Evolutionary conservation across 305 asterid genomes (phyloP).

Genomic region (Nicotiana rustica): DNA sequence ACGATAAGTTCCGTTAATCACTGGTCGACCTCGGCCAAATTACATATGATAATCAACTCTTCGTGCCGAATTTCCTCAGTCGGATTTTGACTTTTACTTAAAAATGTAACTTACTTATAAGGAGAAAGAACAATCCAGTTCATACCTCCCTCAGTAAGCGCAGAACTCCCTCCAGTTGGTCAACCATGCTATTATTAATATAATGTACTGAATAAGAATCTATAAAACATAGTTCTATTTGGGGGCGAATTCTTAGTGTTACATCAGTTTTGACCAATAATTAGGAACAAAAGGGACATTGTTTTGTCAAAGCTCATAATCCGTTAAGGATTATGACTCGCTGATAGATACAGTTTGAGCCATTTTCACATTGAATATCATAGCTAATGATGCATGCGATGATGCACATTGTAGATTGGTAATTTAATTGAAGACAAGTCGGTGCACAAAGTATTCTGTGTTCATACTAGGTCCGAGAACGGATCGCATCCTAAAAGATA

Average conservation of each 20-base stretch:
- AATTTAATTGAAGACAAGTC: not conserved
- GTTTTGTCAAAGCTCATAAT: not conserved
- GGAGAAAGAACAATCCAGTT: not conserved
- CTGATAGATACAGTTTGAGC: not conserved
- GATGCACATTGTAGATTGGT: constrained; percentile 4
- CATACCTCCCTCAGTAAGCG: not conserved
- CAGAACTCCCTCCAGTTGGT: not conserved
- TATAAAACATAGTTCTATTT: constrained; percentile 18
- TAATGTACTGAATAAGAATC: not conserved
- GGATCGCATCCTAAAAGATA: fast-evolving
- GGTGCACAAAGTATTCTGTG: no score
- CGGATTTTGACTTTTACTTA: no score
- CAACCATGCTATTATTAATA: not conserved
- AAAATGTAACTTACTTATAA: no score
- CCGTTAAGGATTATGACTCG: not conserved
- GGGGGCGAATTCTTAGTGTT: constrained; percentile 3
- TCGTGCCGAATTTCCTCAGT: no score
- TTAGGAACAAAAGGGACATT: not conserved
- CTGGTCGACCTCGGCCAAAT: no score
- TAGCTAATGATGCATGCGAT: constrained; percentile 21
- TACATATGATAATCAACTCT: no score
- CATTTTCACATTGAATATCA: constrained; percentile 9
- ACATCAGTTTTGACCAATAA: constrained; percentile 22
- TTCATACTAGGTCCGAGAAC: fast-evolving
- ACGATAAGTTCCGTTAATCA: no score